These are phyloP conservation scores for Elsinoe perseae DNA, from an alignment of 2,329 filamentous ascomycete species.

Conservation along the genomic window DNA sequence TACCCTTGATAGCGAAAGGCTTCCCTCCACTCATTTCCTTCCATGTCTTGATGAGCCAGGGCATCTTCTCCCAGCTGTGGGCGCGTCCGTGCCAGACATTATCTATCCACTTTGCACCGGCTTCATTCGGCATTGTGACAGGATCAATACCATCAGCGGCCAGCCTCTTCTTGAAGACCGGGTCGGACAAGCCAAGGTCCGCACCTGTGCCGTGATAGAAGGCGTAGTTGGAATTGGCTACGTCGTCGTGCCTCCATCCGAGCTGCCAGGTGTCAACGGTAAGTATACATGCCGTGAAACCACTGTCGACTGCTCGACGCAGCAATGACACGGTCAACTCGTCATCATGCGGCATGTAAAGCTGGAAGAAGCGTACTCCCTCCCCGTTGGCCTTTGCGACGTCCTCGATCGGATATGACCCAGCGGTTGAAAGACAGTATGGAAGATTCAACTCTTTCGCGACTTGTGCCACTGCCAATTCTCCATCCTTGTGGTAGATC, in stretches of 20 bases:
- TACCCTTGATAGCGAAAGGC: conserved; percentile 59
- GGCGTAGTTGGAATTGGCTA: conserved; percentile 51
- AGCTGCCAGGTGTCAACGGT: conserved; percentile 59
- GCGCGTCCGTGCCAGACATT: conserved; percentile 57
- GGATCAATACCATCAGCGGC: conserved; percentile 48
- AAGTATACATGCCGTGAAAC: conserved; percentile 52
- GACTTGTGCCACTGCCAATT: conserved; percentile 52
- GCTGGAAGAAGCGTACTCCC: conserved; percentile 51
- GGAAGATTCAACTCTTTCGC: conserved; percentile 53
- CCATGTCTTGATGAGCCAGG: conserved; percentile 56
- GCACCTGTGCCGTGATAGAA: conserved; percentile 56
- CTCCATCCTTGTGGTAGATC: conserved; percentile 54
- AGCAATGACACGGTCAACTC: conserved; percentile 51
- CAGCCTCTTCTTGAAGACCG: conserved; percentile 50
- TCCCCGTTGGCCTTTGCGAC: conserved; percentile 50
- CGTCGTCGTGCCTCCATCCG: conserved; percentile 54
- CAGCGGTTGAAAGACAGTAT: conserved; percentile 54
- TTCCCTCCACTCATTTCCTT: conserved; percentile 47
- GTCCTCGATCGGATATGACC: conserved; percentile 49
- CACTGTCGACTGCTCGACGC: conserved; percentile 45
- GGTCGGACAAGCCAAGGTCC: conserved; percentile 52
- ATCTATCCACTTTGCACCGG: conserved; percentile 56
- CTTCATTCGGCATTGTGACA: conserved; percentile 44
- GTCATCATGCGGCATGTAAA: conserved; percentile 58
- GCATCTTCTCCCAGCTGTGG: conserved; percentile 58